Percentiles rank a stretch among this genome's conserved stretches.
phyloP scores from a whole-genome alignment of 2,329 filamentous ascomycete genomes.

The Sporothrix schenckii region DNA sequence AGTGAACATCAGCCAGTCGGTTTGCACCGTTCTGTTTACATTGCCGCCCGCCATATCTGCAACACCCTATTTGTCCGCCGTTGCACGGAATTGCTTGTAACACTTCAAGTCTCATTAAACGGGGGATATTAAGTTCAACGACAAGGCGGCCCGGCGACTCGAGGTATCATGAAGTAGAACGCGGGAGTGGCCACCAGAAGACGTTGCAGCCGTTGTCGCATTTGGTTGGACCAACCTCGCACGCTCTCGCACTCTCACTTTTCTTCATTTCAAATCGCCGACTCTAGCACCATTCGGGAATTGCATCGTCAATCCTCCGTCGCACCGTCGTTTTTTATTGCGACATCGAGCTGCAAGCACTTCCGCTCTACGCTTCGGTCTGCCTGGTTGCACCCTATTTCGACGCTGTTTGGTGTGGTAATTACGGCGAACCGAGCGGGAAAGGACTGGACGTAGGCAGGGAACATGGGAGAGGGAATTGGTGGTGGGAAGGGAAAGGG shows the following conservation, averaged over 20 bases:
- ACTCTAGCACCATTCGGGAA: not conserved
- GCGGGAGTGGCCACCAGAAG: not conserved
- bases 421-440: not conserved
- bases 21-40: conserved; percentile 22
- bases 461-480: not conserved
- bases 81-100: not conserved
- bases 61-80: not conserved
- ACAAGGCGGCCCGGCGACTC: not conserved
- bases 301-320: not conserved
- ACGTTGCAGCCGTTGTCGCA: not conserved
- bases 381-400: conserved; percentile 3
- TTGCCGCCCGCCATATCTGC: conserved; percentile 13
- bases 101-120: not conserved
- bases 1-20: not conserved
- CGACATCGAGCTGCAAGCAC: conserved; percentile 16
- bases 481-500: not conserved
- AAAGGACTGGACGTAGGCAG: not conserved
- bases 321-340: conserved; percentile 1
- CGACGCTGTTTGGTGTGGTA: conserved; percentile 9
- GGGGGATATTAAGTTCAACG: not conserved
- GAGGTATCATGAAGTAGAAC: conserved; percentile 13
- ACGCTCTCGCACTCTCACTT: not conserved
- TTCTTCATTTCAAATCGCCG: not conserved
- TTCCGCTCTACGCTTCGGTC: not conserved
- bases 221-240: conserved; percentile 20